Evolutionary conservation across 176 grass and related monocot species (phyloP), one percentile per base, ranked within the genome.

Genomic region (Avena insularis): DNA sequence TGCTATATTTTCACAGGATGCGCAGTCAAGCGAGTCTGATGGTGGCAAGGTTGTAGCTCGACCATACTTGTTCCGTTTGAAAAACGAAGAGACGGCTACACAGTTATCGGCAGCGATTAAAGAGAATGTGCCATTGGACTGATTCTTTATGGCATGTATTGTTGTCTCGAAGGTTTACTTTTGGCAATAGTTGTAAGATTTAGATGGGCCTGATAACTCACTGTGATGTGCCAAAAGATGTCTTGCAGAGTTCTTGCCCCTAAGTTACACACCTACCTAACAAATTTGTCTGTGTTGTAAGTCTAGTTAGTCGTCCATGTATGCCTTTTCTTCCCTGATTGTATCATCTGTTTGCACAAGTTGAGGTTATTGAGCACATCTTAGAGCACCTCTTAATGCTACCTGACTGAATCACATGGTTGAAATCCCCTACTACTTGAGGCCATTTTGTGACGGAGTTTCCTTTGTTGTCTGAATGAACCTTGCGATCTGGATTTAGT

Each of bases 51-150:
- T 95, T 36, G 84, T 92, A 54, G 85, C 93, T 20, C 90, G 87
- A 11, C 94, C 90, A 33, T 98, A 90, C 79, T 86, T 98, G 6
- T 29, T 98, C 59, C 83, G 87, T 19, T 80, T 98, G 72, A 98
- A 88, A 88, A 98, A 95, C 50, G 93, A 87, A 54, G 96, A 91
- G 40, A 92, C 63, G n/a, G 93, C 96, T 69, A 72, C 71, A 36
- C 93, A 91, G 55, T 80, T 98, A 25, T 91, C 93, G 4, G 75
- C 89, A 54, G 86, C 72, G 54, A 94, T 98, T 2, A 98, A 93
- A 84, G 96, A 98, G 53, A 91, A 89, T 9, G 64, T 90, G 0
- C 96, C 96, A 3, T 74, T 60, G 12, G 96, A 94, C 13, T 96
- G 83, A 87, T 90, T 43, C 9, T 67, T n/a, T 59, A 47, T 59